Base-by-base conservation (phyloP, 75 land plant genomes). In the Pinus taeda region DNA sequence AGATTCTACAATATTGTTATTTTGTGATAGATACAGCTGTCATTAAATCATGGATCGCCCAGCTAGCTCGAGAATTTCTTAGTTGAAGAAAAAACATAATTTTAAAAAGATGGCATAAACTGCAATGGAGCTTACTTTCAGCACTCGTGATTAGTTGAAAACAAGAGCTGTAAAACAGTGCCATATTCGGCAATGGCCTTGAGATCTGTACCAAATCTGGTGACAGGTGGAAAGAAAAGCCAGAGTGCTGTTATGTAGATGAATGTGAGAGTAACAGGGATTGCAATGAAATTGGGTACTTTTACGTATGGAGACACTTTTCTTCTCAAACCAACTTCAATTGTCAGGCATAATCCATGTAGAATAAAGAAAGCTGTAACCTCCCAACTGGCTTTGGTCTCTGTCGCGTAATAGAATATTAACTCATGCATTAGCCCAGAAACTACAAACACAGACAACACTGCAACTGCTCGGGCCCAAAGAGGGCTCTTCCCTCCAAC, bases 391-490 rank as follows among this genome's bases (percentile, higher is more conserved):
- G 95, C 85, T 14, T 20, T 30, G 76, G 17, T 71, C 29, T 59
- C 53, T 8, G 80, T 88, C 60, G 88, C 24, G 75, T 84, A 85
- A 39, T 72, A 87, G 53, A 83, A 85, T 15, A 92, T 83, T 53
- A 88, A 59, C 69, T 94, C 95, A 49, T 94, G 97, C 89, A 94
- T 88, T 59, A 94, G 53, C 2, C 93, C 97, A 57, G 97, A 94
- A 12, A 88, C 93, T 17, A 81, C 9, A 53, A 92, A 94, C 8
- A 86, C 66, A 11, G 85, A 80, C 1, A 92, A 4, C 6, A 80
- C 55, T 37, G 81, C 83, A 15, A 64, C 42, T 15, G 66, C 81
- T 61, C 82, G 73, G 17, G 53, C 75, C 86, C 60, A 62, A 57
- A 58, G 45, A 24, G 60, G 57, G 26, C n/a, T 74, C 81, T 79